Conservation (phyloP, 257 asterid genomes). For the Solanum habrochaites region DNA sequence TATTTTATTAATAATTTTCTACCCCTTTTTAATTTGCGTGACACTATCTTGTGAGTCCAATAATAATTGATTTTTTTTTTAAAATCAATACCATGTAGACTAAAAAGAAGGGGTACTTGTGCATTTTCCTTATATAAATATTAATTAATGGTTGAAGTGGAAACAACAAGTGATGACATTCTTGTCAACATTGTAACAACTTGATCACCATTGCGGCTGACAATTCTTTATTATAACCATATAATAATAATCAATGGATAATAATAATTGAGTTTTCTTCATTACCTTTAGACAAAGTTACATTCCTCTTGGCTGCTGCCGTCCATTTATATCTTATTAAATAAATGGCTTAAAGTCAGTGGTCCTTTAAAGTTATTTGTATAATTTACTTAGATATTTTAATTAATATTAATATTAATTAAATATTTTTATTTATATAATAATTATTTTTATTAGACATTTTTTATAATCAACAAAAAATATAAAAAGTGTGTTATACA, state of each 20-base stretch:
- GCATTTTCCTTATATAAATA: not conserved
- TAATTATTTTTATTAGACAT: too few species aligned
- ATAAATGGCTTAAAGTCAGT: too few species aligned
- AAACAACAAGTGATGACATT: not conserved
- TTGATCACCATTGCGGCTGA: not conserved
- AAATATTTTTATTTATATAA: accelerated
- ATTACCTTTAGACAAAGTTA: not conserved
- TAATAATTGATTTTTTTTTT: too few species aligned
- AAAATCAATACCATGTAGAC: too few species aligned
- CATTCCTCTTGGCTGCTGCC: not conserved
- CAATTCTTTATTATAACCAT: not conserved
- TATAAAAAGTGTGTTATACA: too few species aligned
- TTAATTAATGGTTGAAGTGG: not conserved
- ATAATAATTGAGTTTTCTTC: not conserved
- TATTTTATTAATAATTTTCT: too few species aligned
- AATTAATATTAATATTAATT: too few species aligned
- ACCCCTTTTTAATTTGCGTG: too few species aligned
- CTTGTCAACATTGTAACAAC: not conserved
- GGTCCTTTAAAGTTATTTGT: accelerated
- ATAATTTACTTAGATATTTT: too few species aligned
- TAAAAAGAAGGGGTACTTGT: too few species aligned
- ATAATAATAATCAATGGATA: not conserved
- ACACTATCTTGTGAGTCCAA: too few species aligned
- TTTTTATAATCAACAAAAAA: too few species aligned
- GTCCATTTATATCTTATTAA: not conserved